phyloP scores from a whole-genome alignment of 1,139 yeast species.

The Lodderomyces orthopsilosis region DNA sequence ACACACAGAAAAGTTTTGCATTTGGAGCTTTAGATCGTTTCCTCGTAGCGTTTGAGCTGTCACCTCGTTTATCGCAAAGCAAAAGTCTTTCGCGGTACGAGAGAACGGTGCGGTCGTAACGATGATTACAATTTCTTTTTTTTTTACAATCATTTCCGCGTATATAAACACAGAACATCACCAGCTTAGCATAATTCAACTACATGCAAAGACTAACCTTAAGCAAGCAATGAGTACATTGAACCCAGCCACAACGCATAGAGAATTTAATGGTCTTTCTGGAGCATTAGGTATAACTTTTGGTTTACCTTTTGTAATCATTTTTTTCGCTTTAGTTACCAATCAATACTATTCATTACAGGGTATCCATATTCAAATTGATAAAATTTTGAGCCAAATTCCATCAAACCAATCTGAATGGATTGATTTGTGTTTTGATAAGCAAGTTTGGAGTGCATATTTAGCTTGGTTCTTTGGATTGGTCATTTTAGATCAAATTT shows the following conservation, averaged over 20 bases:
- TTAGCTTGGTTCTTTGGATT: slow-evolving; percentile 71
- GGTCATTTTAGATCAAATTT: slow-evolving; percentile 57
- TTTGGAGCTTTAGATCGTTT: too few species aligned
- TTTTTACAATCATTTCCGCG: background rate
- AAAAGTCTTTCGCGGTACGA: background rate
- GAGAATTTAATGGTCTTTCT: slow-evolving; percentile 73
- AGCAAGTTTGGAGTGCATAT: slow-evolving; percentile 61
- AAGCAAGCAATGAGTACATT: slow-evolving; percentile 20
- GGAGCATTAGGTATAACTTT: slow-evolving; percentile 71
- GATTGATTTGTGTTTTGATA: slow-evolving; percentile 31
- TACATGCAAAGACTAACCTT: background rate
- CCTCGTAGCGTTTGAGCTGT: too few species aligned
- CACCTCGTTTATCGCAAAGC: too few species aligned
- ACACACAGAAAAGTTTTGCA: background rate
- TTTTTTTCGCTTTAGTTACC: slow-evolving; percentile 55
- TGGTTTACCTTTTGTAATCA: slow-evolving; percentile 64
- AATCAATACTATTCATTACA: slow-evolving; percentile 54
- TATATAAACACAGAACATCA: background rate
- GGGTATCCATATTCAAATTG: slow-evolving; percentile 47
- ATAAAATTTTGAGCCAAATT: slow-evolving; percentile 26
- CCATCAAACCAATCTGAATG: slow-evolving; percentile 27
- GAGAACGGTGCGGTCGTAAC: background rate
- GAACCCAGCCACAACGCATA: slow-evolving; percentile 69
- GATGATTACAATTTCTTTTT: background rate
- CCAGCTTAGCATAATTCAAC: too few species aligned